phyloP scores from a whole-genome alignment of 768 basidiomycete species.

The Suillus subaureus region DNA sequence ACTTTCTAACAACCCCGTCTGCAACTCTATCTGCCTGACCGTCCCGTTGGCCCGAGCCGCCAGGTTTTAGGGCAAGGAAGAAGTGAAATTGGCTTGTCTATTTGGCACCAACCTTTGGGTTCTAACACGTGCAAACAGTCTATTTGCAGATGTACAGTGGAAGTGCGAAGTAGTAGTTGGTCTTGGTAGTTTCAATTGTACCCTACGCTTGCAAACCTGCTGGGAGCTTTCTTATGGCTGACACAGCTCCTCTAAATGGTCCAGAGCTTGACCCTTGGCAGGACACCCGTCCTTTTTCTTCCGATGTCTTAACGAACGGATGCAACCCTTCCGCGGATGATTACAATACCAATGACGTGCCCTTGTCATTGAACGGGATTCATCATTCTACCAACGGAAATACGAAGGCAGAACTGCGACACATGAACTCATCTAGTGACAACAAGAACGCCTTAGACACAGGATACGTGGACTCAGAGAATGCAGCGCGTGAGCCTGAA shows the following conservation, averaged over 20 bases:
- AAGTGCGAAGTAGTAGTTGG: background rate
- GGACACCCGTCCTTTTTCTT: background rate
- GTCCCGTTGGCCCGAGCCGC: too few species aligned
- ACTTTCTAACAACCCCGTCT: too few species aligned
- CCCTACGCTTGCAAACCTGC: background rate
- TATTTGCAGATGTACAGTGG: background rate
- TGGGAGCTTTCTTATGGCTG: background rate
- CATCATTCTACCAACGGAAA: constrained; percentile 22
- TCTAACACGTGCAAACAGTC: constrained; percentile 2
- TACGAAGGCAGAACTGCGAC: constrained; percentile 3
- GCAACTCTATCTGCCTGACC: too few species aligned
- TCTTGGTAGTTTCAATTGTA: background rate
- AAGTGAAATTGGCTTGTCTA: background rate
- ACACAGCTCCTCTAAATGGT: background rate
- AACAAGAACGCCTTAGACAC: constrained; percentile 12
- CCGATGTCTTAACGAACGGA: background rate
- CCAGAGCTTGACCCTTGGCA: constrained; percentile 3
- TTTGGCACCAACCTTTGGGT: background rate
- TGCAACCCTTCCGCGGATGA: background rate
- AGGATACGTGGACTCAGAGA: constrained; percentile 14
- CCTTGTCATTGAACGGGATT: background rate
- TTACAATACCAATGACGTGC: background rate
- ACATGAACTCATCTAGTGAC: background rate
- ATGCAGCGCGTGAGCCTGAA: constrained; percentile 7
- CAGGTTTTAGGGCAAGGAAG: too few species aligned